Base-by-base conservation (phyloP, 257 asterid genomes). In the Gynochthodes officinalis region DNA sequence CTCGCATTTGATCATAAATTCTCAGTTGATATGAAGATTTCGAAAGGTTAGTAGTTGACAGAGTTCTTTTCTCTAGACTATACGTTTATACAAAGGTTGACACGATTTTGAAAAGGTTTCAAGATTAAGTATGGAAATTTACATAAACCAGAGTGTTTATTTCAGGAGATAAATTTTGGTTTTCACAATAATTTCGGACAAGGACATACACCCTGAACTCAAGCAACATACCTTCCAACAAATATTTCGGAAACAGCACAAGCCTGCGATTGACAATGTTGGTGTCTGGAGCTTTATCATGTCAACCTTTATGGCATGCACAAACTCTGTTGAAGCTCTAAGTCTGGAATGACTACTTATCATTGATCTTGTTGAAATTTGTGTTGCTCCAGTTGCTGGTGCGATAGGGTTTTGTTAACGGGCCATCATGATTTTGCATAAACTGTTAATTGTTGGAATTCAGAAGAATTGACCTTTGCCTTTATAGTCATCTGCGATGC, bases 231-330 rank as follows among this genome's bases (percentile, higher is more conserved):
- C 3, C 23, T 0, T 49, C 1, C 18, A 28, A 50, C 15, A 53
- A n/a, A 5, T 3, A 33, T 53, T 12, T 1, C 28, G 33, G 19
- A 25, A 60, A 1, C 52, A 32, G 61, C 23, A 48, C 74, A 32
- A 62, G 80, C 96, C 96, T 89, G 82, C 96, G 89, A 28, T 79
- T 70, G 67, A 82, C 80, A 50, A 64, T 61, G 60, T 30, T 73
- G 59, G 65, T 71, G 39, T 77, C 76, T 39, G 43, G 46, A 43
- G 74, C 70, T 39, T 85, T 74, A 62, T 76, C 53, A 40, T 64
- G 48, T 35, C 21, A 30, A 16, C 4, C 16, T 58, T 69, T 19
- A 28, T 53, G 64, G 70, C 70, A 83, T 73, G 86, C 78, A 35
- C 55, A 50, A 7, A 80, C 79, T 74, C 73, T 72, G 15, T 35